Base-by-base conservation (phyloP, 805 yeast species). In the Yarrowia keelungensis region DNA sequence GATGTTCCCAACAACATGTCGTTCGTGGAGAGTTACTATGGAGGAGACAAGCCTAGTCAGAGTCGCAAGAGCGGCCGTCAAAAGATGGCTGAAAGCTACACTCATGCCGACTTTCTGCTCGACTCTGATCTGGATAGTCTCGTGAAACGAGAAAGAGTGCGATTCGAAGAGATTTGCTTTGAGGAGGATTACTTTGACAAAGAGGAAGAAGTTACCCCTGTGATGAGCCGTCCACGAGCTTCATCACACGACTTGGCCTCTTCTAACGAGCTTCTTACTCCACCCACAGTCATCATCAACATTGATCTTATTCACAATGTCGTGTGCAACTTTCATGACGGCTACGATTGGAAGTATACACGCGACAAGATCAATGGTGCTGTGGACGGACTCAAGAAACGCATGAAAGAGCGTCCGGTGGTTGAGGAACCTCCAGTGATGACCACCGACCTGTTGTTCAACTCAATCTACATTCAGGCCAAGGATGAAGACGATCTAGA, bases 291-390 rank as follows among this genome's bases (percentile, higher is more conserved):
- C 15, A 14, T 47, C 10, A 73, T 74, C 56, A 68, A 68, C 64
- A 75, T 72, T 8, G 70, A 72, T 42, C 69, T 71, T 14, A 68
- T 73, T 49, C 70, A 74, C 35, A 72, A 69, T 15, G 59, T 76
- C 3, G 69, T 73, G 10, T 80, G 81, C 80, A 75, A 78, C 69
- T 78, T 94, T 19, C 87, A 85, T 76, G 99, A 95, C 79, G 99
- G 99, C 0, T 95, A 88, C 75, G 98, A 95, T 73, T 92, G 98
- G 96, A 84, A 84, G 68, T 85, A 86, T 51, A 92, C 98, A 0
- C 83, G 97, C 69, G 81, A 81, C 32, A 81, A 87, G 0, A 88
- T 95, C 38, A 80, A 81, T 11, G 84, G 83, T n/a, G 89, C 91
- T 0, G 87, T 93, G 0, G 84, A 84, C 67, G 79, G 84, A 11